Percentiles rank a stretch among this genome's conserved stretches.
Evolutionary conservation across 495 filamentous ascomycete genomes (phyloP).

Genomic region (Hypoxylon crocopeplum): DNA sequence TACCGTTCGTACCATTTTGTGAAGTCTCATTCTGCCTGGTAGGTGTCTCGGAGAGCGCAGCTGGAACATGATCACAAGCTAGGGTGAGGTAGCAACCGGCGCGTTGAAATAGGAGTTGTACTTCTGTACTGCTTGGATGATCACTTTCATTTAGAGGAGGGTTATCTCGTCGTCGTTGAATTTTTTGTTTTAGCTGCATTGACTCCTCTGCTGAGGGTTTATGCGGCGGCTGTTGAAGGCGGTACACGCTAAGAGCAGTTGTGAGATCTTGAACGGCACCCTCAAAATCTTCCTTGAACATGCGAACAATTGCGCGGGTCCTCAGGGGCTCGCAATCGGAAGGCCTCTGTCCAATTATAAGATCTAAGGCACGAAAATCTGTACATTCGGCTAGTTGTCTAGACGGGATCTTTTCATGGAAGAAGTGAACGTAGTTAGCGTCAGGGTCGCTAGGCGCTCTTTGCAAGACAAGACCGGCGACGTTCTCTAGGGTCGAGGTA

Average conservation of each 20-base stretch:
- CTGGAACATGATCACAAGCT: slow-evolving; percentile 68
- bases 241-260: slow-evolving; percentile 64
- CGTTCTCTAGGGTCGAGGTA: slow-evolving; percentile 78
- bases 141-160: slow-evolving; percentile 69
- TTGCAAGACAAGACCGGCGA: slow-evolving; percentile 74
- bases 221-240: slow-evolving; percentile 56
- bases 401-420: slow-evolving; percentile 85
- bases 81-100: slow-evolving; percentile 75
- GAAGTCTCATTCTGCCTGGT: slow-evolving; percentile 12
- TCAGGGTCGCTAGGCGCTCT: slow-evolving; percentile 67
- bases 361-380: slow-evolving; percentile 65
- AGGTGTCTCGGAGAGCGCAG: slow-evolving; percentile 49
- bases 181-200: slow-evolving; percentile 44
- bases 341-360: slow-evolving; percentile 67
- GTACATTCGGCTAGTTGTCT: slow-evolving; percentile 78
- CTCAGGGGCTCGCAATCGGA: slow-evolving; percentile 69
- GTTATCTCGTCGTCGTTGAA: slow-evolving; percentile 56
- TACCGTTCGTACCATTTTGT: slow-evolving; percentile 19
- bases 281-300: slow-evolving; percentile 76
- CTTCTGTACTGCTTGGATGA: slow-evolving; percentile 74
- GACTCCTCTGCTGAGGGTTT: slow-evolving; percentile 48
- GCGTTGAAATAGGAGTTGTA: slow-evolving; percentile 77
- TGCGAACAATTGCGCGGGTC: slow-evolving; percentile 73
- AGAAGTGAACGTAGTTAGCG: slow-evolving; percentile 85
- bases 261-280: slow-evolving; percentile 73